These are phyloP conservation scores for Anisodus acutangulus DNA, from an alignment of 257 asterid species.

Conservation along the genomic window DNA sequence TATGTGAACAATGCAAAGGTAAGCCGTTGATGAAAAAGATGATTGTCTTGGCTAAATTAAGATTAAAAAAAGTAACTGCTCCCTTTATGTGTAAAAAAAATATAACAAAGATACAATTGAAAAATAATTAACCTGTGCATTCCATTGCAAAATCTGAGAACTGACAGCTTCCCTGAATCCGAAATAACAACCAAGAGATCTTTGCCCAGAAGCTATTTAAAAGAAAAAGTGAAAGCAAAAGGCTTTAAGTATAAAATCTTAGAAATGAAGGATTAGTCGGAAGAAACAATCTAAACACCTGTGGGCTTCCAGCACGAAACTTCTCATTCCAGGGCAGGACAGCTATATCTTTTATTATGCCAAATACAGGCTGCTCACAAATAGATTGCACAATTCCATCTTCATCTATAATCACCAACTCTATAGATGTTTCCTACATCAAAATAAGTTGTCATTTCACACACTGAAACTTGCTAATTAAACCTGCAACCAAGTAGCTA, in stretches of 20 bases:
- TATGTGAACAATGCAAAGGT: constrained; percentile 37
- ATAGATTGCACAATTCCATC: constrained; percentile 82
- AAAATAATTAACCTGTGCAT: constrained; percentile 75
- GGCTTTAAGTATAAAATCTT: constrained; percentile 12
- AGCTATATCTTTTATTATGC: constrained; percentile 85
- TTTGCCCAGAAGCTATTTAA: constrained; percentile 64
- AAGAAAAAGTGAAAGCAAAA: constrained; percentile 36
- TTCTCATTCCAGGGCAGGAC: constrained; percentile 81
- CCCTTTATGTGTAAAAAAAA: neutral
- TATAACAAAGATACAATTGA: constrained; percentile 15
- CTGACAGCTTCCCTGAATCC: constrained; percentile 97
- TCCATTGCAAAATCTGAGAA: constrained; percentile 82
- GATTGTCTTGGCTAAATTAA: neutral
- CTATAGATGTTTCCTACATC: constrained; percentile 89
- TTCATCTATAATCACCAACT: constrained; percentile 75
- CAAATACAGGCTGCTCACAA: constrained; percentile 93
- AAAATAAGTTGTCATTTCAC: constrained; percentile 31
- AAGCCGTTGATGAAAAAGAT: constrained; percentile 24
- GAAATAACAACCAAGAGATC: constrained; percentile 79
- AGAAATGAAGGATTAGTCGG: neutral
- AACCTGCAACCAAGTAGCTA: neutral
- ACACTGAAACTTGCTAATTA: constrained; percentile 22
- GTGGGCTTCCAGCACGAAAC: constrained; percentile 56
- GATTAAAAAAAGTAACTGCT: neutral
- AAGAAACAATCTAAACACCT: constrained; percentile 56